A percentile compares a stretch with the other conserved stretches of the same genome.
Evolutionary conservation across 495 filamentous ascomycete species (phyloP).

Genomic region (Trichoderma parareesei): DNA sequence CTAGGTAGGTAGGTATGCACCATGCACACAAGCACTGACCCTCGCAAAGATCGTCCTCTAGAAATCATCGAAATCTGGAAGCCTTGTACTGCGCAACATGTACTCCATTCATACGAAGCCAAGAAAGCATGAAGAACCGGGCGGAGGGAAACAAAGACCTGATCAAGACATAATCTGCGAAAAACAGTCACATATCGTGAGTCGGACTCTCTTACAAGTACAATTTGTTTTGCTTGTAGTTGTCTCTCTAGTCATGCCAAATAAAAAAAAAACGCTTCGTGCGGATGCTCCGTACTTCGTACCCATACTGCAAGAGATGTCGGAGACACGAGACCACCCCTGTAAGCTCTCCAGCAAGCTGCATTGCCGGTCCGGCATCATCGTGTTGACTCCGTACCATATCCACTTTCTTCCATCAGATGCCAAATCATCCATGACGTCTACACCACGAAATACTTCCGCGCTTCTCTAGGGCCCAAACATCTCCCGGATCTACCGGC

Average conservation of each 20-base stretch:
- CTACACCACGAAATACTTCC: not conserved
- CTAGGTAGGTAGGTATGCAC: too few species aligned
- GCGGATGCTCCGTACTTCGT: too few species aligned
- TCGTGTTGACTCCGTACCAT: not conserved
- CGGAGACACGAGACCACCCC: not conserved
- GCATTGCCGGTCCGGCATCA: conserved; percentile 5
- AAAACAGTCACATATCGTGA: too few species aligned
- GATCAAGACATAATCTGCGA: too few species aligned
- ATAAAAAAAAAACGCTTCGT: not conserved
- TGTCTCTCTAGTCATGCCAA: not conserved
- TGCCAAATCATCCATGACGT: conserved; percentile 2
- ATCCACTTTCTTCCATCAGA: not conserved
- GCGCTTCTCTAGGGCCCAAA: not conserved
- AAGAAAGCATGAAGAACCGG: not conserved
- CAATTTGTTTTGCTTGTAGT: too few species aligned
- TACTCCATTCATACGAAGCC: not conserved
- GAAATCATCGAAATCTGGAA: too few species aligned
- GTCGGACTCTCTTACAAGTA: too few species aligned
- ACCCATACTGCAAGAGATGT: not conserved
- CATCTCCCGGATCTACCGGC: conserved; percentile 1
- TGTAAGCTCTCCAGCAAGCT: not conserved
- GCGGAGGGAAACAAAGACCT: too few species aligned
- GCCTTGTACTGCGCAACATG: not conserved
- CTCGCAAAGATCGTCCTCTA: too few species aligned
- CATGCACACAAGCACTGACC: too few species aligned